Percentiles rank a stretch among this genome's conserved stretches.
Evolutionary conservation across 495 filamentous ascomycete genomes (phyloP).

Genomic region (Xylaria intraflava): DNA sequence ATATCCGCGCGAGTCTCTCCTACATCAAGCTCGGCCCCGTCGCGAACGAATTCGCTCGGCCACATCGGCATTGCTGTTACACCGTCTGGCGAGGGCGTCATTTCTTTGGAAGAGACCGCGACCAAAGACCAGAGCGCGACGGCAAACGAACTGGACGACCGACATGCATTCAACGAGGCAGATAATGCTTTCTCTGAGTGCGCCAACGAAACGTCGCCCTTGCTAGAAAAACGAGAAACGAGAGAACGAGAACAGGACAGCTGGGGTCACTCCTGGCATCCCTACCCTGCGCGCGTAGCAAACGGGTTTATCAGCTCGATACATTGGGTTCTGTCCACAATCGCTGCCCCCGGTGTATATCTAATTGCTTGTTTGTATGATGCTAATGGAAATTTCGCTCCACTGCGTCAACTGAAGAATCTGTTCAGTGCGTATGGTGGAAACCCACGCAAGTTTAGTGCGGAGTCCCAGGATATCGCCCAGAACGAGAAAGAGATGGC

Average conservation of each 20-base stretch:
- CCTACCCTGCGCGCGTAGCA: conserved; percentile 53
- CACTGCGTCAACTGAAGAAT: conserved; percentile 54
- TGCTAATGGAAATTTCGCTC: conserved; percentile 71
- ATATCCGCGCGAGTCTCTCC: conserved; percentile 75
- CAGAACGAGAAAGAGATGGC: conserved; percentile 24
- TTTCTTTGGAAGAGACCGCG: conserved; percentile 24
- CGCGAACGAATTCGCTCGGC: conserved; percentile 60
- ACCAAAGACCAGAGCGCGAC: conserved; percentile 30
- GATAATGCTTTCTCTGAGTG: conserved; percentile 18
- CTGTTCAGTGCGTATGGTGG: conserved; percentile 44
- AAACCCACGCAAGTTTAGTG: conserved; percentile 29
- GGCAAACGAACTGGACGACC: conserved; percentile 26
- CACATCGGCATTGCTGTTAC: conserved; percentile 43
- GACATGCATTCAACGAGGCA: conserved; percentile 16
- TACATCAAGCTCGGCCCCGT: conserved; percentile 48
- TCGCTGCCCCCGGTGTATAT: conserved; percentile 74
- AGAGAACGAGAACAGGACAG: conserved; percentile 33
- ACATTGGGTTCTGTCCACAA: conserved; percentile 66
- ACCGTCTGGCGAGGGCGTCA: conserved; percentile 35
- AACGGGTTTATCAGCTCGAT: conserved; percentile 56
- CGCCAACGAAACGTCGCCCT: conserved; percentile 61
- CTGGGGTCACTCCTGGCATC: conserved; percentile 38
- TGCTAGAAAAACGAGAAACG: conserved; percentile 40
- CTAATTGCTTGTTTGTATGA: conserved; percentile 74
- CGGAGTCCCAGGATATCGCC: conserved; percentile 30